Conservation (phyloP, 2,329 filamentous ascomycete species). For the Ascocoryne sarcoides region DNA sequence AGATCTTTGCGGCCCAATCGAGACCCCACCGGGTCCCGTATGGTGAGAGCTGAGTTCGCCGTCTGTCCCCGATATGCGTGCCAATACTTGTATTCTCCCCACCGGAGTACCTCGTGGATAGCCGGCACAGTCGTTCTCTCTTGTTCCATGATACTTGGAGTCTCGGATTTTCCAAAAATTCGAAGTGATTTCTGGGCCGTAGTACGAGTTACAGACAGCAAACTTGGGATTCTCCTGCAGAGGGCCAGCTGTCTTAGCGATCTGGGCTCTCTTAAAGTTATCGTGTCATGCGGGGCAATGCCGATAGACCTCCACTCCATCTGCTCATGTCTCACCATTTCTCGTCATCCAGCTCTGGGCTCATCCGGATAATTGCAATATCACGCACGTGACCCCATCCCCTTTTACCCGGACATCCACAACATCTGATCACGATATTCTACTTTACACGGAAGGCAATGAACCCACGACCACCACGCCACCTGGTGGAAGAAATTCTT, state of each 20-base stretch:
- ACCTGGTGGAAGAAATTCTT: background rate
- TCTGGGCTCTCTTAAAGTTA: no score
- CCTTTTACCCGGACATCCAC: background rate
- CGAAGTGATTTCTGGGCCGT: no score
- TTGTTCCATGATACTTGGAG: no score
- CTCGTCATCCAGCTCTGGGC: constrained; percentile 3
- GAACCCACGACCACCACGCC: background rate
- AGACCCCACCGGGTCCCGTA: background rate
- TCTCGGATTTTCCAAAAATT: no score
- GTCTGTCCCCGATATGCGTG: background rate
- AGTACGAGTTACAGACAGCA: no score
- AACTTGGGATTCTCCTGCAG: no score
- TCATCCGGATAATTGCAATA: background rate
- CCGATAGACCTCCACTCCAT: background rate
- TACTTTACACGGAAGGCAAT: background rate
- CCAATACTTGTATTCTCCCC: no score
- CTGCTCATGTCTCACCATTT: background rate
- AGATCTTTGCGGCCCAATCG: background rate
- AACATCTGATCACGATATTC: background rate
- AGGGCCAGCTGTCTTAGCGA: no score
- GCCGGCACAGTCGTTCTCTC: no score
- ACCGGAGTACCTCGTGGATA: background rate
- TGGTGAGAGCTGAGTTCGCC: background rate
- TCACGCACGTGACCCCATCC: background rate
- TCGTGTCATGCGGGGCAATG: no score